These are phyloP conservation scores for Heterobasidion parviporum DNA, from an alignment of 1,284 basidiomycete species.

Conservation along the genomic window DNA sequence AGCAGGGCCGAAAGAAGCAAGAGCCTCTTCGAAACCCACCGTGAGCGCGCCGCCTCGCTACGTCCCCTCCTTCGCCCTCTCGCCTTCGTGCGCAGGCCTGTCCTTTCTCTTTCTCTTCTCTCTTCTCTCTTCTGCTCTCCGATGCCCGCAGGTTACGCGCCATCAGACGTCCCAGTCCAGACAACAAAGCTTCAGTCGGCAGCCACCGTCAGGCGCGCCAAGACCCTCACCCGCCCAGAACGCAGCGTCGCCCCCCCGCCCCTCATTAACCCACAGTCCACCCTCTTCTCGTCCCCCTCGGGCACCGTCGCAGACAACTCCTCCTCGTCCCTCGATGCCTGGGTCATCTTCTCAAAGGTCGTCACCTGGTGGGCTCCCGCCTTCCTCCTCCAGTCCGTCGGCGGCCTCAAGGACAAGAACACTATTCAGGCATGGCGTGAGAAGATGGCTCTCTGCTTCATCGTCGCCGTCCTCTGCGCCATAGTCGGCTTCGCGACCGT, in stretches of 20 bases:
- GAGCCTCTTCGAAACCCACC: background rate
- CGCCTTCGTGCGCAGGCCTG: conserved; percentile 6
- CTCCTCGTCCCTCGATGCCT: conserved; percentile 55
- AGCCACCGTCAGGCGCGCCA: conserved; percentile 69
- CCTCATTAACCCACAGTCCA: conserved; percentile 72
- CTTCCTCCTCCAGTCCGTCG: conserved; percentile 63
- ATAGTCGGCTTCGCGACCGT: conserved; percentile 90
- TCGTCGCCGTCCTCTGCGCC: conserved; percentile 74
- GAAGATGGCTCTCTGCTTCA: conserved; percentile 89
- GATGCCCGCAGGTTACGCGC: conserved; percentile 28
- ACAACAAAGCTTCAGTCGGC: conserved; percentile 50
- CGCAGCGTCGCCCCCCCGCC: conserved; percentile 89
- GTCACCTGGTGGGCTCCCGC: conserved; percentile 91
- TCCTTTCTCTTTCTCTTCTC: conserved; percentile 5
- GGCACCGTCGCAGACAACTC: conserved; percentile 19
- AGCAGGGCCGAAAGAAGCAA: background rate
- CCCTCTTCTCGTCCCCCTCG: conserved; percentile 30
- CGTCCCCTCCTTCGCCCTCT: background rate
- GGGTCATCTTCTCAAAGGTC: conserved; percentile 75
- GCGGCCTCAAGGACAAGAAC: conserved; percentile 75
- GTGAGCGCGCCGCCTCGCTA: background rate
- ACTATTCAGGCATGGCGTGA: conserved; percentile 94
- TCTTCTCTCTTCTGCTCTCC: conserved; percentile 4
- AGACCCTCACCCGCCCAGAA: conserved; percentile 95
- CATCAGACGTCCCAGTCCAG: conserved; percentile 60